Percentiles rank a stretch among this genome's conserved stretches.
These are phyloP conservation scores for Fusarium nematophilum DNA, from an alignment of 2,329 filamentous ascomycete species.

Conservation along the genomic window DNA sequence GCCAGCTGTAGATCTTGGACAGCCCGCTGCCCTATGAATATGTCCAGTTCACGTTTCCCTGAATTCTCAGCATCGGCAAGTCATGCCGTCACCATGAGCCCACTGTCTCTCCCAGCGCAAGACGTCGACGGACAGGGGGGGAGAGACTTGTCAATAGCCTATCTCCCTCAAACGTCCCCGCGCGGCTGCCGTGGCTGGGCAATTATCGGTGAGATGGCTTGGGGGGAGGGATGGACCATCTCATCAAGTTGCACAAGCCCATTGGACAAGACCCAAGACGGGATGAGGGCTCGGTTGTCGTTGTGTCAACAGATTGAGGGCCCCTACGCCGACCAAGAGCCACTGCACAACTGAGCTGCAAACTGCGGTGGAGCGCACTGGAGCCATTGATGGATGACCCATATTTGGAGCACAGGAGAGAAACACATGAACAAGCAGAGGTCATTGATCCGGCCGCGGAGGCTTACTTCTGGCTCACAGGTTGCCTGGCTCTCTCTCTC, in stretches of 20 bases:
- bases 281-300: neutral
- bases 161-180: neutral
- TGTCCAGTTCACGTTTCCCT: neutral
- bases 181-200: slow-evolving; percentile 7
- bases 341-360: neutral
- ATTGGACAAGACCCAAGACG: neutral
- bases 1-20: slow-evolving; percentile 10
- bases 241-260: neutral
- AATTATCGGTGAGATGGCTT: slow-evolving; percentile 1
- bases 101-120: neutral
- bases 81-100: slow-evolving; percentile 20
- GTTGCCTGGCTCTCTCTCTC: slow-evolving; percentile 5
- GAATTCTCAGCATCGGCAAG: slow-evolving; percentile 8
- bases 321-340: too few species aligned
- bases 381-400: neutral
- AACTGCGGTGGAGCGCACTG: neutral
- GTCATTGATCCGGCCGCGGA: slow-evolving; percentile 1
- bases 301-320: neutral
- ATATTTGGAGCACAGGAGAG: too few species aligned
- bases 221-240: slow-evolving; percentile 1
- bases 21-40: slow-evolving; percentile 4
- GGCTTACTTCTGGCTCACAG: neutral
- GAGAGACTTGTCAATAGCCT: slow-evolving; percentile 12
- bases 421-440: neutral
- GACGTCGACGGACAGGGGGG: neutral